phyloP scores from a whole-genome alignment of 169 alveolate species.

The Cryptosporidium ubiquitum region DNA sequence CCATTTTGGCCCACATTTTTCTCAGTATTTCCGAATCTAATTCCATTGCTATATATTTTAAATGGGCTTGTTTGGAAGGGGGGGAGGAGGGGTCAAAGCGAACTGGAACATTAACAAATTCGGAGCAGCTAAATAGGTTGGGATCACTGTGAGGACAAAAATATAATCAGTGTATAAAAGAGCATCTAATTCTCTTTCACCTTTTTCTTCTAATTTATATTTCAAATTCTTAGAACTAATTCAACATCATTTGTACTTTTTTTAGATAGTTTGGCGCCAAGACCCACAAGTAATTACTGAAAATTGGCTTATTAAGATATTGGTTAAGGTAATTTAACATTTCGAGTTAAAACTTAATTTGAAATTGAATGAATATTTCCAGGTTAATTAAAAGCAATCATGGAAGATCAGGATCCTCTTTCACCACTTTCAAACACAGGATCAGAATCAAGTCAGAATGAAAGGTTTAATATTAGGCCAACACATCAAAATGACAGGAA shows the following conservation, averaged over 20 bases:
- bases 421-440: constrained; percentile 38
- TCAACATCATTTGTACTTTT: too few relatives aligned
- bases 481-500: not conserved
- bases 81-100: not conserved
- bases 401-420: constrained; percentile 66
- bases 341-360: not conserved
- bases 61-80: not conserved
- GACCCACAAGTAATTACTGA: not conserved
- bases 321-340: not conserved
- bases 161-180: not conserved
- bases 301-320: not conserved
- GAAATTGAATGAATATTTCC: not conserved
- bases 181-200: not conserved
- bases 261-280: not conserved
- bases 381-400: not conserved
- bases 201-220: not conserved
- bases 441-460: not conserved
- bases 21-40: not conserved
- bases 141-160: not conserved
- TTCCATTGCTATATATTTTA: too few relatives aligned
- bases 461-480: not conserved
- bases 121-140: not conserved
- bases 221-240: too few relatives aligned
- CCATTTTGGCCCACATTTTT: not conserved
- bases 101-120: not conserved